Evolutionary conservation across 2,329 filamentous ascomycete genomes (phyloP).

Genomic region (Hirsutella thompsonii): DNA sequence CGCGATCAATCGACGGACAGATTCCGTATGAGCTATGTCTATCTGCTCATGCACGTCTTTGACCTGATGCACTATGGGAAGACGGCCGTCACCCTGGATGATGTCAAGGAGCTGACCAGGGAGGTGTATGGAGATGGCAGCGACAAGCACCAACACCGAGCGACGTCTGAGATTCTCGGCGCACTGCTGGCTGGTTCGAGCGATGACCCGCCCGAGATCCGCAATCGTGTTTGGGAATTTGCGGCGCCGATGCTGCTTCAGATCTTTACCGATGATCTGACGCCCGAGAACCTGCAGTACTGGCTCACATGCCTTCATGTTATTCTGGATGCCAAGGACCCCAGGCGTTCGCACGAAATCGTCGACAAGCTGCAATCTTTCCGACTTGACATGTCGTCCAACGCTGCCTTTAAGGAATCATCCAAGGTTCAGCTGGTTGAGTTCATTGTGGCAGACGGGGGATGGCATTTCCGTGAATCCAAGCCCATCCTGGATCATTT

Average conservation of each 20-base stretch:
- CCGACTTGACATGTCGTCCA: constrained; percentile 84
- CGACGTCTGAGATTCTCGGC: constrained; percentile 85
- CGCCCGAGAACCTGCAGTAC: constrained; percentile 86
- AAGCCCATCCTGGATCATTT: constrained; percentile 84
- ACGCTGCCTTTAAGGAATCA: constrained; percentile 97
- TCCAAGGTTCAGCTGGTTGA: constrained; percentile 89
- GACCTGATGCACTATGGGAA: constrained; percentile 75
- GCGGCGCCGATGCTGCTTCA: constrained; percentile 77
- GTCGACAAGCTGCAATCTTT: constrained; percentile 74
- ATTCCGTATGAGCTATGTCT: constrained; percentile 79
- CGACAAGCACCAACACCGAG: constrained; percentile 95
- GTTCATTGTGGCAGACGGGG: constrained; percentile 72
- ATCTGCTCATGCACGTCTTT: constrained; percentile 80
- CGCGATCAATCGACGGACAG: constrained; percentile 69
- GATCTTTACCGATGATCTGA: constrained; percentile 83
- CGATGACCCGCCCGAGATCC: constrained; percentile 62
- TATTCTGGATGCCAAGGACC: constrained; percentile 78
- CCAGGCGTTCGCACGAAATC: constrained; percentile 74
- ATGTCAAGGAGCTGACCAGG: constrained; percentile 69
- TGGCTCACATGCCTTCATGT: constrained; percentile 93
- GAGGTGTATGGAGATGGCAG: constrained; percentile 82
- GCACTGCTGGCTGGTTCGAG: constrained; percentile 70
- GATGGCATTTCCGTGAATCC: constrained; percentile 92
- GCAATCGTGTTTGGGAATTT: constrained; percentile 74
- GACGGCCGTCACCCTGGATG: constrained; percentile 68